Base-by-base conservation (phyloP, 1,284 basidiomycete genomes). In the Ceratobasidium sp. region DNA sequence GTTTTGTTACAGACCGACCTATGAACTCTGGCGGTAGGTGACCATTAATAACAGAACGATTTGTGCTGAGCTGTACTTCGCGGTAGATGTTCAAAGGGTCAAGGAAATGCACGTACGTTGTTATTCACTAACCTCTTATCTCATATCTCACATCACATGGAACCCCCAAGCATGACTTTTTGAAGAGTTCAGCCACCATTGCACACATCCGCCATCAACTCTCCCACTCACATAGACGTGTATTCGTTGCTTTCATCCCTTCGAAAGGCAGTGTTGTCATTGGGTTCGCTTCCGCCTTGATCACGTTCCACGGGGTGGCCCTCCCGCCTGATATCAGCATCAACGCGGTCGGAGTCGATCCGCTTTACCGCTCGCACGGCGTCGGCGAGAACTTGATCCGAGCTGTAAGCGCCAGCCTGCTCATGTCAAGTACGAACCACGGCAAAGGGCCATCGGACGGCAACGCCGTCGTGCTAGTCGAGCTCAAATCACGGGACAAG, bases 51-150 rank as follows among this genome's bases (percentile, higher is more conserved):
- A n/a, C 4, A n/a, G 18, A n/a, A 18, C 18, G 18, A 4, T 8
- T 45, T 32, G 26, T 16, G 34, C 41, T 45, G 48, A 32, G 14
- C 18, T 14, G 32, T 14, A 3, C 9, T 32, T 28, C 6, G 5
- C 39, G 34, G 3, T 21, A 70, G 65, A 70, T 21, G 30, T 70
- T 5, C 65, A 50, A 3, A 53, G 65, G 8, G 65, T 70, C 28
- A 70, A 70, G 30, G 41, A 58, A 41, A 70, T 70, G 65, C 65
- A 70, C 53, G 62, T 65, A 65, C 26, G 62, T 50, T 48, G 18
- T 23, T 3, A 12, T 18, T n/a, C 34, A 6, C 12, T 12, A n/a
- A 32, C 3, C 10, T 23, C 23, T 6, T 8, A 16, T 34, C 9
- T n/a, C 5, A 3, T 18, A 14, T n/a, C 21, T 41, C 48, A 28